These are phyloP conservation scores for Styphnolobium japonicum DNA, from an alignment of 306 rosid genomes.

Conservation along the genomic window DNA sequence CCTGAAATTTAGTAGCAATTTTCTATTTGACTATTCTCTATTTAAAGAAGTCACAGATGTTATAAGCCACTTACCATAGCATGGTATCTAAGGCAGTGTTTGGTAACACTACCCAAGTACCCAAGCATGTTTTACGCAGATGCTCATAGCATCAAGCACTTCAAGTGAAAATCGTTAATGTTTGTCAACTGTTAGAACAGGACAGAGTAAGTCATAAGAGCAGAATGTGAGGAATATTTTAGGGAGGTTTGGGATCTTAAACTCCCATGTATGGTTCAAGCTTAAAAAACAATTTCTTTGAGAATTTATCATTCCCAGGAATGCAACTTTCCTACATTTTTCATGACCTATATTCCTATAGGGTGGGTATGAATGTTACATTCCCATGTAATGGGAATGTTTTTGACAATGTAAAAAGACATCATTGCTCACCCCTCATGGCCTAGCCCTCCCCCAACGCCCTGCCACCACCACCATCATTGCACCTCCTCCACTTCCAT, in stretches of 20 bases:
- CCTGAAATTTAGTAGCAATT: not conserved
- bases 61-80: not conserved
- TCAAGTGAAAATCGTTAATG: not conserved
- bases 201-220: not conserved
- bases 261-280: not conserved
- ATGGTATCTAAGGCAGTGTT: not conserved
- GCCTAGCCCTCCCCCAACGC: not conserved
- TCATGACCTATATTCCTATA: not conserved
- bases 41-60: not conserved
- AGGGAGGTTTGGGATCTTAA: slow-evolving; percentile 17
- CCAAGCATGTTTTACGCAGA: not conserved
- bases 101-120: not conserved
- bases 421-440: not conserved
- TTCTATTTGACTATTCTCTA: not conserved
- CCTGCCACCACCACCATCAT: not conserved
- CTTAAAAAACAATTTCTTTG: not conserved
- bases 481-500: not conserved
- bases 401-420: not conserved
- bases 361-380: not conserved
- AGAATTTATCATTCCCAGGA: slow-evolving; percentile 7
- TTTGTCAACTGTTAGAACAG: not conserved
- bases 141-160: not conserved
- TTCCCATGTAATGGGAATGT: not conserved
- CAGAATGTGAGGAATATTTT: not conserved
- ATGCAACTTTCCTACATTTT: not conserved